Conservation (phyloP, 257 asterid genomes). For the Perilla frutescens region DNA sequence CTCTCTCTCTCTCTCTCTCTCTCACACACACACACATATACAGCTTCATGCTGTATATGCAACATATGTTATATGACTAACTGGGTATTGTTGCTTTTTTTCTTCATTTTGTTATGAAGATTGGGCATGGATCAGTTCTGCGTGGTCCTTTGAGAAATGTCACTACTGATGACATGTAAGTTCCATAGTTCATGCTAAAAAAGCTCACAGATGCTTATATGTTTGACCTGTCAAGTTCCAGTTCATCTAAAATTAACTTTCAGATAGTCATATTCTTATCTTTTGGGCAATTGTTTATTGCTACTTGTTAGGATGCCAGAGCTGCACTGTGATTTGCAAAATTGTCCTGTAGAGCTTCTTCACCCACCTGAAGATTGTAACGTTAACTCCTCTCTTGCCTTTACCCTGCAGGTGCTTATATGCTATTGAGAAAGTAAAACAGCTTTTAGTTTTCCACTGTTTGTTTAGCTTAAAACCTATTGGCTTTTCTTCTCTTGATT, state of each 20-base stretch:
- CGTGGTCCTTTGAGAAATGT: slow-evolving; percentile 87
- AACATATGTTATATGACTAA: slow-evolving; percentile 26
- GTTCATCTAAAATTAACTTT: slow-evolving; percentile 19
- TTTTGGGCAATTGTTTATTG: slow-evolving; percentile 29
- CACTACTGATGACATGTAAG: slow-evolving; percentile 81
- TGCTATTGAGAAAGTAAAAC: slow-evolving; percentile 21
- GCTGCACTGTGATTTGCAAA: slow-evolving; percentile 66
- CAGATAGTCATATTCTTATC: slow-evolving; percentile 11
- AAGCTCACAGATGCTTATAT: neutral
- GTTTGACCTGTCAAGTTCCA: slow-evolving; percentile 61
- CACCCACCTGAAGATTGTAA: slow-evolving; percentile 99
- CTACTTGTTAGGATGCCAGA: slow-evolving; percentile 68
- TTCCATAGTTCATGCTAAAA: slow-evolving; percentile 28
- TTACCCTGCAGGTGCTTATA: slow-evolving; percentile 88
- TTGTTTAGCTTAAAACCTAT: slow-evolving; percentile 12
- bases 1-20: too few relatives aligned
- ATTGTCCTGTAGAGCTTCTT: slow-evolving; percentile 86
- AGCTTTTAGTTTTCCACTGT: slow-evolving; percentile 5
- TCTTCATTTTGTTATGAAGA: slow-evolving; percentile 52
- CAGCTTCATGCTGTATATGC: slow-evolving; percentile 4
- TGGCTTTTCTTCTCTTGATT: slow-evolving; percentile 20
- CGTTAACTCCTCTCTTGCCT: slow-evolving; percentile 92
- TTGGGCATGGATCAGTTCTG: slow-evolving; percentile 88
- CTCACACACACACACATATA: neutral
- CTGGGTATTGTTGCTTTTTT: slow-evolving; percentile 26